Evolutionary conservation across 371 early-diverging fungal genomes (phyloP).

Genomic region (Nematocida sp.): DNA sequence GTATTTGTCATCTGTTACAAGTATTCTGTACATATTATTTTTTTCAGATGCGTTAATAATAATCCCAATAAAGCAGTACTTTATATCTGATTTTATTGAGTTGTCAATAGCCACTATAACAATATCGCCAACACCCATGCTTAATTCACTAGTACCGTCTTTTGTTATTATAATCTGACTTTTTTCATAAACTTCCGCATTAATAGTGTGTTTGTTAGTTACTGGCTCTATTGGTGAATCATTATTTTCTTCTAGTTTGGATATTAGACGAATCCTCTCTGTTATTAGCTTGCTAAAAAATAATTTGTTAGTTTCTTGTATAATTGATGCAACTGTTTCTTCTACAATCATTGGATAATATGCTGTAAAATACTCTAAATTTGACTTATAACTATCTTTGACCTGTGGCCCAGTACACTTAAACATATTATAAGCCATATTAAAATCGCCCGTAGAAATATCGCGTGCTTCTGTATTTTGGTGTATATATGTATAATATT

Average conservation of each 20-base stretch:
- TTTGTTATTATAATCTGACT: not conserved
- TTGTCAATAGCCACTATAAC: not conserved
- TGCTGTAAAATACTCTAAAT: conserved; percentile 16
- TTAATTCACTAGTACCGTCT: not conserved
- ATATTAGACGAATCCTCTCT: no score
- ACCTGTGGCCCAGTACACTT: no score
- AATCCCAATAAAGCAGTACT: not conserved
- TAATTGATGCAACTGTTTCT: conserved; percentile 21
- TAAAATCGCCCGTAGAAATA: no score
- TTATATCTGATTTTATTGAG: not conserved
- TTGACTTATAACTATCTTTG: not conserved
- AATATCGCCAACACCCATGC: not conserved
- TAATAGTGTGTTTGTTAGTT: not conserved
- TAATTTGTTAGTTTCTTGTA: not conserved
- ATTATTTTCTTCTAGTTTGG: not conserved
- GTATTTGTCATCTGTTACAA: not conserved
- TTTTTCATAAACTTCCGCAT: not conserved
- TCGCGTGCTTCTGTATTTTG: no score
- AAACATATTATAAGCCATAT: no score
- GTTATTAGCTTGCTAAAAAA: not conserved
- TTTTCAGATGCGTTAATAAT: not conserved
- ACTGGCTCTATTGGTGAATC: not conserved
- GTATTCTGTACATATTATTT: not conserved
- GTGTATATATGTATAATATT: no score
- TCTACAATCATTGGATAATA: conserved; percentile 45